Evolutionary conservation across 83 land plant genomes (phyloP).

Genomic region (Diphasiastrum complanatum): DNA sequence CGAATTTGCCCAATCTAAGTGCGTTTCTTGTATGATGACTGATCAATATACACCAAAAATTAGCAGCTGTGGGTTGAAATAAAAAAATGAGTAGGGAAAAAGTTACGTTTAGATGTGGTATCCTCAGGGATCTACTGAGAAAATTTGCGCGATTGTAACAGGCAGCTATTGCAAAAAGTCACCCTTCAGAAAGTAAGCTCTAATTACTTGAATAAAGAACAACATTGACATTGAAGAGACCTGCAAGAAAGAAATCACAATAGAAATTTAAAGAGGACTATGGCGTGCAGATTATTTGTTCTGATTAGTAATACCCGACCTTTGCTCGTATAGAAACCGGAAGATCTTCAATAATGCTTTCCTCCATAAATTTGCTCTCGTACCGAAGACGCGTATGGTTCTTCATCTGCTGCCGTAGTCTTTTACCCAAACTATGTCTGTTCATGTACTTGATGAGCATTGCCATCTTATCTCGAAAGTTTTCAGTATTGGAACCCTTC

Average conservation of each 20-base stretch:
- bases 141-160: too few relatives aligned
- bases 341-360: constrained; percentile 22
- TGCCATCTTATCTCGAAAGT: constrained; percentile 77
- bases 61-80: too few relatives aligned
- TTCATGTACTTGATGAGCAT: constrained; percentile 40
- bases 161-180: too few relatives aligned
- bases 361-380: constrained; percentile 26
- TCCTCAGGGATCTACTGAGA: too few relatives aligned
- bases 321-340: constrained; percentile 33
- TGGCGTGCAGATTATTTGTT: neutral
- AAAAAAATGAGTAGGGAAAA: too few relatives aligned
- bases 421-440: constrained; percentile 27
- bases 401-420: constrained; percentile 31
- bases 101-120: too few relatives aligned
- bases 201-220: neutral
- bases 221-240: neutral
- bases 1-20: too few relatives aligned
- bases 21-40: too few relatives aligned
- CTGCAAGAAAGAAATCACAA: neutral
- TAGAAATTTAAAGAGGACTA: neutral
- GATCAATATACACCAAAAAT: too few relatives aligned
- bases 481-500: constrained; percentile 88
- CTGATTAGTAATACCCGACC: constrained; percentile 12
- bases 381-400: constrained; percentile 28
- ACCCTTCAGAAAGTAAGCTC: neutral